These are phyloP conservation scores for Microstroma glucosiphilum DNA, from an alignment of 1,284 basidiomycete genomes.

Conservation along the genomic window DNA sequence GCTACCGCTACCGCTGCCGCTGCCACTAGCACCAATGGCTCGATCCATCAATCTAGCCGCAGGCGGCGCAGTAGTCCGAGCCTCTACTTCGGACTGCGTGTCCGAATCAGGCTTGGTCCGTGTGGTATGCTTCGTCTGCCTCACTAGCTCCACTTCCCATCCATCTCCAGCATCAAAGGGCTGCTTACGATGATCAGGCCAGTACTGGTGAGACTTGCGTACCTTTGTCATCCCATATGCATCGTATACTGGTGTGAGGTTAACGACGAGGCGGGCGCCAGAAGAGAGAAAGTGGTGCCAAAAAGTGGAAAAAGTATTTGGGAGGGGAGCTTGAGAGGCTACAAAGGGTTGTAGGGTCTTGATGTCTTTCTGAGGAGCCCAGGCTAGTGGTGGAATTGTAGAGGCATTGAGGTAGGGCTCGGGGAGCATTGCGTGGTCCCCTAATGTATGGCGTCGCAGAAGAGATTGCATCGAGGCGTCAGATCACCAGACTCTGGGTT, in stretches of 20 bases:
- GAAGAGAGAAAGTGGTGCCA: conserved; percentile 51
- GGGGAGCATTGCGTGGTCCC: conserved; percentile 12
- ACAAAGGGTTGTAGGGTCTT: conserved; percentile 63
- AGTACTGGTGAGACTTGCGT: conserved; percentile 43
- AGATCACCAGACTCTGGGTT: neutral
- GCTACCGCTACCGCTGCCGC: neutral
- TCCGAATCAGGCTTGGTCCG: neutral
- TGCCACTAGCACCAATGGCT: no score
- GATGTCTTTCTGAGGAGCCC: conserved; percentile 43
- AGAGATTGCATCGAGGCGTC: neutral
- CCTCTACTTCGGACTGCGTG: no score
- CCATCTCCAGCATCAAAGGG: neutral
- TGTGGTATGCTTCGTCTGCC: conserved; percentile 13
- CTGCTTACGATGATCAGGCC: conserved; percentile 32
- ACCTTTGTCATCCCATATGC: conserved; percentile 4
- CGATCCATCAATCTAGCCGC: no score
- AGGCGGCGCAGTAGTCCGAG: no score
- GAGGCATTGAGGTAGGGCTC: conserved; percentile 7
- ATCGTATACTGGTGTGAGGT: conserved; percentile 37
- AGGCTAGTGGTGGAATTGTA: neutral
- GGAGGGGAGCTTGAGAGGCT: conserved; percentile 87
- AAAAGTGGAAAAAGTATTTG: conserved; percentile 83
- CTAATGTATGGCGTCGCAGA: neutral
- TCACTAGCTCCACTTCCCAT: conserved; percentile 8
- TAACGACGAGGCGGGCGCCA: conserved; percentile 29